Evolutionary conservation across 805 yeast species (phyloP).

Genomic region (Candida suzukii): DNA sequence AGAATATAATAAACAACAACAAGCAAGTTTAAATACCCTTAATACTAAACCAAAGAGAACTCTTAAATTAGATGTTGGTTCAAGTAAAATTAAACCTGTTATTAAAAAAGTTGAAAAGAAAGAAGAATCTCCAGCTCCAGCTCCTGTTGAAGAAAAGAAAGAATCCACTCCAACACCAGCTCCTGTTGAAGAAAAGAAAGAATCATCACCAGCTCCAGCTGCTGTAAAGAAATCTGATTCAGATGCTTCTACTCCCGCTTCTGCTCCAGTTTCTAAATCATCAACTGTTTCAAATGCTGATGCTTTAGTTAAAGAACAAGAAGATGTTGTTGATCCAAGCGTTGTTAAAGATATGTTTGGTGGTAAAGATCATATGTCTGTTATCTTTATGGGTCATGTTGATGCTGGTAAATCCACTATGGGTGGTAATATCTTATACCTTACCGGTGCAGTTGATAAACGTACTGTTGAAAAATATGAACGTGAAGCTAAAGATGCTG

Average conservation of each 20-base stretch:
- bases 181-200: slow-evolving; percentile 5
- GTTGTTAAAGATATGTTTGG: slow-evolving; percentile 91
- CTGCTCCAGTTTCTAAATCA: slow-evolving; percentile 8
- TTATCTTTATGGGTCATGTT: slow-evolving; percentile 98
- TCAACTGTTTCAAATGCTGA: slow-evolving; percentile 34
- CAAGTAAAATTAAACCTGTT: slow-evolving; percentile 39
- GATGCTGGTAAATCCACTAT: slow-evolving; percentile 99
- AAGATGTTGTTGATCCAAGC: slow-evolving; percentile 77
- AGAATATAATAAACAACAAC: slow-evolving; percentile 69
- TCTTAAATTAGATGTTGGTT: slow-evolving; percentile 57
- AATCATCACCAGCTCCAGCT: slow-evolving; percentile 1
- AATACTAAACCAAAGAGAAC: slow-evolving; percentile 55
- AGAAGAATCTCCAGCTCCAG: slow-evolving; percentile 18
- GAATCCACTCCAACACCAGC: slow-evolving; percentile 8
- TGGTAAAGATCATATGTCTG: slow-evolving; percentile 94
- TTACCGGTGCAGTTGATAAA: slow-evolving; percentile 97
- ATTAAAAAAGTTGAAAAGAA: slow-evolving; percentile 40
- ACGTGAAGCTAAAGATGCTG: slow-evolving; percentile 98
- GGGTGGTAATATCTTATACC: slow-evolving; percentile 94
- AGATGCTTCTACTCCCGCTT: slow-evolving; percentile 8
- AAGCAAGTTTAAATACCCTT: slow-evolving; percentile 32
- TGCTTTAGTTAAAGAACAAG: slow-evolving; percentile 58
- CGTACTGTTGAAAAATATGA: slow-evolving; percentile 98
- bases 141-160: slow-evolving; percentile 14
- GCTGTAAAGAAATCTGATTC: slow-evolving; percentile 9